phyloP scores from a whole-genome alignment of 805 yeast species.

The Sugiyamaella americana region DNA sequence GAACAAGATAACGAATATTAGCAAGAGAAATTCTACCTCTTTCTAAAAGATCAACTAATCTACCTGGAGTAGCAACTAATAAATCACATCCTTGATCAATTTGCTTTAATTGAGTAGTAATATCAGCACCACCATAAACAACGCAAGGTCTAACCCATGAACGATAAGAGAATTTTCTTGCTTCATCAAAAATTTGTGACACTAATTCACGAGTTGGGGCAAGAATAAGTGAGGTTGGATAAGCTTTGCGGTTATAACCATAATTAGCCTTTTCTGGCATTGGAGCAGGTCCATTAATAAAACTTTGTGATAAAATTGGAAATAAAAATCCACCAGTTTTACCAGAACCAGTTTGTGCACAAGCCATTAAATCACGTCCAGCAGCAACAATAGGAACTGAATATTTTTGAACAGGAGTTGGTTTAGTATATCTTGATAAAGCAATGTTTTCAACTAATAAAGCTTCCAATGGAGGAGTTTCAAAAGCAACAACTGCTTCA shows the following conservation, averaged over 20 bases:
- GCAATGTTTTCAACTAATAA: conserved; percentile 81
- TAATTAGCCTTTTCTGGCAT: conserved; percentile 36
- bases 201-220: conserved; percentile 99
- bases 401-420: conserved; percentile 95
- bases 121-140: conserved; percentile 98
- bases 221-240: conserved; percentile 89
- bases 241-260: conserved; percentile 60
- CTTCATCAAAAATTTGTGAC: conserved; percentile 92
- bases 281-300: conserved; percentile 77
- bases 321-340: conserved; percentile 99
- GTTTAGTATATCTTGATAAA: conserved; percentile 85
- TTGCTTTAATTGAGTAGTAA: conserved; percentile 78
- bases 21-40: conserved; percentile 88
- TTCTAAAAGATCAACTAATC: conserved; percentile 91
- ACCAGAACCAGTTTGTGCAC: conserved; percentile 99
- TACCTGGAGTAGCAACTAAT: conserved; percentile 98
- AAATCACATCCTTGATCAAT: conserved; percentile 92
- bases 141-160: conserved; percentile 97
- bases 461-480: conserved; percentile 85
- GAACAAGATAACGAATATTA: conserved; percentile 86
- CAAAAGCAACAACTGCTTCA: conserved; percentile 82
- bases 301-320: conserved; percentile 93
- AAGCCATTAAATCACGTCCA: conserved; percentile 92
- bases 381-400: conserved; percentile 86
- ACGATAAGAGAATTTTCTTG: conserved; percentile 91